Percentiles rank a stretch among this genome's conserved stretches.
phyloP scores from a whole-genome alignment of 2,329 filamentous ascomycete genomes.

The Fusarium paranaense region DNA sequence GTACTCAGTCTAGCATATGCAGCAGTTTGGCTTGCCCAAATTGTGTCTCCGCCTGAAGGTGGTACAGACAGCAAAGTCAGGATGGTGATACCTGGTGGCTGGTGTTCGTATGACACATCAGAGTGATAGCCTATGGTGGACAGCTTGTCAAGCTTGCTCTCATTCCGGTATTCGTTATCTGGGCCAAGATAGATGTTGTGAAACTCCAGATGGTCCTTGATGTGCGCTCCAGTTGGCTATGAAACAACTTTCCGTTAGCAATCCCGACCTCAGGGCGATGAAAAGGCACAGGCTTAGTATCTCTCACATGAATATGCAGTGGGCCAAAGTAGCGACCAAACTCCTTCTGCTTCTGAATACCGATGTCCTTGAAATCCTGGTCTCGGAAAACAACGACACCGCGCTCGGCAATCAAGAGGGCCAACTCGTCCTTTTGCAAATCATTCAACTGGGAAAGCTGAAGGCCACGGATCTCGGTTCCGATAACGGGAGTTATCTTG shows the following conservation, averaged over 20 bases:
- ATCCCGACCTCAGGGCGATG: neutral
- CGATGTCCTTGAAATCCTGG: slow-evolving; percentile 52
- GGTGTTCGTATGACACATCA: slow-evolving; percentile 57
- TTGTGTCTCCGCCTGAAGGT: slow-evolving; percentile 14
- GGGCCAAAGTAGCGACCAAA: slow-evolving; percentile 35
- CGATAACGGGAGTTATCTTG: slow-evolving; percentile 45
- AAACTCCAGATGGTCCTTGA: slow-evolving; percentile 57
- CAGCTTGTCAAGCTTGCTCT: slow-evolving; percentile 47
- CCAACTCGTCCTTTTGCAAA: slow-evolving; percentile 56
- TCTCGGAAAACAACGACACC: slow-evolving; percentile 46
- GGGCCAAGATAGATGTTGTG: slow-evolving; percentile 61
- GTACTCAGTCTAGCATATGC: slow-evolving; percentile 12
- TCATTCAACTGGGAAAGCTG: slow-evolving; percentile 54
- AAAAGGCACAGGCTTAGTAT: neutral
- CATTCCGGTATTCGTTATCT: slow-evolving; percentile 54
- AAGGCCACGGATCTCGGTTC: slow-evolving; percentile 55
- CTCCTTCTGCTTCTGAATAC: slow-evolving; percentile 52
- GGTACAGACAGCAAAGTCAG: slow-evolving; percentile 32
- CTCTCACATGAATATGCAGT: neutral
- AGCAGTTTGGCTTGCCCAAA: slow-evolving; percentile 3
- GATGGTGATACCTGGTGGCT: slow-evolving; percentile 56
- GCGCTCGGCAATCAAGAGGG: slow-evolving; percentile 55
- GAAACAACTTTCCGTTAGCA: slow-evolving; percentile 1
- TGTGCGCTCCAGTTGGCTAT: slow-evolving; percentile 56
- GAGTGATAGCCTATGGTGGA: slow-evolving; percentile 52